These are phyloP conservation scores for Chrysopogon serrulatus DNA, from an alignment of 176 grass and related monocot species.

Conservation along the genomic window DNA sequence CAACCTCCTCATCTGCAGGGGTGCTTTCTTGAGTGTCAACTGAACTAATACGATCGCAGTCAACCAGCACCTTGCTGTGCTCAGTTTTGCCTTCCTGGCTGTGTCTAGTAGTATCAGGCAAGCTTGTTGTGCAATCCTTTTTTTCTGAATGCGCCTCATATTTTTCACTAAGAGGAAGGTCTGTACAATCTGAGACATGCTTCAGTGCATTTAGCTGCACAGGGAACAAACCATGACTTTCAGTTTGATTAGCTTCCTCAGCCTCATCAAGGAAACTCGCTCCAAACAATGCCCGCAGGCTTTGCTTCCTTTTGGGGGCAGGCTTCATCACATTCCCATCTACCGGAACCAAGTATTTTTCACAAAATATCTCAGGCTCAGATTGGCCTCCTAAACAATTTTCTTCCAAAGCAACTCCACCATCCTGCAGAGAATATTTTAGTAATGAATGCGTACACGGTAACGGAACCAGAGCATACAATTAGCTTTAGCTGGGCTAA, in stretches of 20 bases:
- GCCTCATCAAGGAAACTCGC: constrained; percentile 19
- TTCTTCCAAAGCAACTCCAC: neutral
- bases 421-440: neutral
- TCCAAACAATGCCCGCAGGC: constrained; percentile 30
- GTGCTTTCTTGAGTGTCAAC: neutral
- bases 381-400: neutral
- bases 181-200: neutral
- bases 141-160: neutral
- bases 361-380: neutral
- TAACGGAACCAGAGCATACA: neutral
- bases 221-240: neutral
- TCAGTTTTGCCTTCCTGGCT: neutral
- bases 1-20: neutral
- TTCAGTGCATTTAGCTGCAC: neutral
- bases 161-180: neutral
- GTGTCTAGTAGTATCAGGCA: neutral
- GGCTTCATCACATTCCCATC: neutral
- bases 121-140: neutral
- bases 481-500: neutral
- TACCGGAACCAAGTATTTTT: neutral
- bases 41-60: constrained; percentile 18
- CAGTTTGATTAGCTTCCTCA: neutral
- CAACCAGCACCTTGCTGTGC: neutral
- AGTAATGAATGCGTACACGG: neutral
- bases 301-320: constrained; percentile 44